These are phyloP conservation scores for Lepiota subincarnata DNA, from an alignment of 768 basidiomycete species.

Conservation along the genomic window DNA sequence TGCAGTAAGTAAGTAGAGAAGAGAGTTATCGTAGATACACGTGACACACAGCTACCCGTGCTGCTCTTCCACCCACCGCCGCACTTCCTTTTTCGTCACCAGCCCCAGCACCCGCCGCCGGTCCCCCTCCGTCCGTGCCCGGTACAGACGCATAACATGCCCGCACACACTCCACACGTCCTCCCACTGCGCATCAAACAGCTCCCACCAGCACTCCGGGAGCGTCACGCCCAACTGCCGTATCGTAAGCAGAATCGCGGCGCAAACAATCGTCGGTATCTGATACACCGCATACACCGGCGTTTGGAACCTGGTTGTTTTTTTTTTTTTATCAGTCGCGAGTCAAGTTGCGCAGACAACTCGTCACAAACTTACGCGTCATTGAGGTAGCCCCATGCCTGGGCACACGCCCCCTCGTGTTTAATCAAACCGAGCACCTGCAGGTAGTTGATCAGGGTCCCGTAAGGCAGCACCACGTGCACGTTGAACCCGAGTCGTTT, in stretches of 20 bases:
- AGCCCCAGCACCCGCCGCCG: constrained; percentile 45
- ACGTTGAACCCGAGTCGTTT: constrained; percentile 96
- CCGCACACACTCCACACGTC: constrained; percentile 86
- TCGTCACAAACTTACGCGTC: too few species aligned
- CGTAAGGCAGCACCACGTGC: constrained; percentile 89
- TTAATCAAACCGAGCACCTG: constrained; percentile 82
- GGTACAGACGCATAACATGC: constrained; percentile 79
- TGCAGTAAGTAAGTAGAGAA: neutral
- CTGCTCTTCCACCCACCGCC: constrained; percentile 75
- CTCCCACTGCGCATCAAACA: constrained; percentile 90
- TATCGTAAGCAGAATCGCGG: constrained; percentile 79
- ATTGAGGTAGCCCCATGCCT: constrained; percentile 93
- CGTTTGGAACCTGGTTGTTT: constrained; percentile 73
- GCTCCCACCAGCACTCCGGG: constrained; percentile 87
- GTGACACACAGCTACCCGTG: constrained; percentile 1
- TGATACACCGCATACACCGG: constrained; percentile 89
- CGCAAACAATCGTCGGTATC: constrained; percentile 85
- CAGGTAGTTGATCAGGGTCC: constrained; percentile 91
- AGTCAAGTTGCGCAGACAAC: too few species aligned
- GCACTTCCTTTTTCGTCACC: constrained; percentile 74
- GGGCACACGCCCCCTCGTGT: constrained; percentile 62
- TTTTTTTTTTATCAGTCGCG: too few species aligned
- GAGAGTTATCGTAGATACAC: neutral
- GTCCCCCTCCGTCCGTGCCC: constrained; percentile 46
- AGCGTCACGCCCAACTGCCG: constrained; percentile 71